phyloP scores from a whole-genome alignment of 2,329 filamentous ascomycete species.

The Cryphonectria carpinicola region DNA sequence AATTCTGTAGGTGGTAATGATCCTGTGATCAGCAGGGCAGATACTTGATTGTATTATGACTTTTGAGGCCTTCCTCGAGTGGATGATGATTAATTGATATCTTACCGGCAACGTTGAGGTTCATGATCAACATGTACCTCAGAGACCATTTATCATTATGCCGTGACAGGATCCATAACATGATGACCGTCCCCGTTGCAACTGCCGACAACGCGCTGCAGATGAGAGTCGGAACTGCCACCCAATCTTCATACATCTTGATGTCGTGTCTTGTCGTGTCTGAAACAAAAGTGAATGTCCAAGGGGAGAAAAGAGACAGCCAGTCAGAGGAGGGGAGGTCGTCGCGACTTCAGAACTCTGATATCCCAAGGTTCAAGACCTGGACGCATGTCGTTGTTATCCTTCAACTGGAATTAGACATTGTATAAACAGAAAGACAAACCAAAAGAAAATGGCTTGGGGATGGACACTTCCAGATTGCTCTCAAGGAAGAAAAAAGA shows the following conservation, averaged over 20 bases:
- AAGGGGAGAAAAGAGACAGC: not conserved
- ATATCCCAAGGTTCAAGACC: not conserved
- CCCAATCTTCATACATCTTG: constrained; percentile 18
- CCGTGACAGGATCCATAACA: constrained; percentile 20
- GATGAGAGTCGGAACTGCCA: constrained; percentile 22
- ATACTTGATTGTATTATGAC: not conserved
- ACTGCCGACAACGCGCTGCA: constrained; percentile 24
- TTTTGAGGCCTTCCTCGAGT: too few species aligned
- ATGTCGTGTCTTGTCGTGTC: not conserved
- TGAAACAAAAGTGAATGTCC: not conserved
- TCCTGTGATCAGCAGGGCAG: not conserved
- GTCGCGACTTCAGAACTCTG: not conserved
- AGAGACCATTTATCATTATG: constrained; percentile 23
- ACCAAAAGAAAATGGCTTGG: not conserved
- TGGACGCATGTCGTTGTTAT: not conserved
- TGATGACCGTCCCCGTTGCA: constrained; percentile 24
- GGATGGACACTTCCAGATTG: not conserved
- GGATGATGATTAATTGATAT: not conserved
- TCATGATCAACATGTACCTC: constrained; percentile 25
- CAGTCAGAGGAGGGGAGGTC: not conserved
- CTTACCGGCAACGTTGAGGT: constrained; percentile 23
- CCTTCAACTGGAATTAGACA: not conserved
- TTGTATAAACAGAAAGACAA: not conserved
- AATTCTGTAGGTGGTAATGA: constrained; percentile 10
- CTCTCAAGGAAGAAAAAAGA: too few species aligned